Evolutionary conservation across 2,329 filamentous ascomycete genomes (phyloP).

Genomic region (Pseudogymnoascus sp.): DNA sequence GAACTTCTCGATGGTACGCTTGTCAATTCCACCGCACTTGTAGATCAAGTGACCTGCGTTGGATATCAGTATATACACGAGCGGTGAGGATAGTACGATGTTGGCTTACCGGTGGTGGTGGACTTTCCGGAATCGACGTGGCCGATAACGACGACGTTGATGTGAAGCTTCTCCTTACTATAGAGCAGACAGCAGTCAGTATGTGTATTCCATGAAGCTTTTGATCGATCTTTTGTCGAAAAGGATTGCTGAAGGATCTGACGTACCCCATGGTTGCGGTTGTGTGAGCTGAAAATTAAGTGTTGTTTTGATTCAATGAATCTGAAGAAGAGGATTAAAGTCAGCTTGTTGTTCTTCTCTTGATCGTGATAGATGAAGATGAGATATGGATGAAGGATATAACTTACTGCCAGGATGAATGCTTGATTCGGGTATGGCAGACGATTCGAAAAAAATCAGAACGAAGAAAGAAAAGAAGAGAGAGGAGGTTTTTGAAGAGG

Average conservation of each 20-base stretch:
- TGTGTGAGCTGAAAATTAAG: constrained; percentile 7
- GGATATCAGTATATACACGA: constrained; percentile 22
- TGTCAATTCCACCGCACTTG: constrained; percentile 99
- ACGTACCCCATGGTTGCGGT: constrained; percentile 29
- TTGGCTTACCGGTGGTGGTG: constrained; percentile 75
- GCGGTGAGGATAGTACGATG: constrained; percentile 1
- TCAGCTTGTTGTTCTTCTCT: constrained; percentile 3
- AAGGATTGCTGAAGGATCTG: constrained; percentile 11
- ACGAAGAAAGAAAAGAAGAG: constrained; percentile 9
- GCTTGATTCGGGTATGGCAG: constrained; percentile 10
- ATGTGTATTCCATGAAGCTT: constrained; percentile 14
- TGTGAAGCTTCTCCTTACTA: constrained; percentile 94
- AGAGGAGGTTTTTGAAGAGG: constrained; percentile 7
- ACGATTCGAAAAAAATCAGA: constrained; percentile 8
- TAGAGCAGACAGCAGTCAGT: constrained; percentile 22
- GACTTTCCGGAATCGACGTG: constrained; percentile 99
- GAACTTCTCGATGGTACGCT: constrained; percentile 99
- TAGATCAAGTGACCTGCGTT: constrained; percentile 90
- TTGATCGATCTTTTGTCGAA: constrained; percentile 16
- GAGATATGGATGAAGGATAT: not conserved
- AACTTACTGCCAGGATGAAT: constrained; percentile 9
- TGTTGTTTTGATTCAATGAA: constrained; percentile 5
- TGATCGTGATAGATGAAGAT: not conserved
- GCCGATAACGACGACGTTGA: constrained; percentile 98
- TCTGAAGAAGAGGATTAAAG: not conserved